Base-by-base conservation (phyloP, 768 basidiomycete genomes). In the Sistotremastrum suecicum region DNA sequence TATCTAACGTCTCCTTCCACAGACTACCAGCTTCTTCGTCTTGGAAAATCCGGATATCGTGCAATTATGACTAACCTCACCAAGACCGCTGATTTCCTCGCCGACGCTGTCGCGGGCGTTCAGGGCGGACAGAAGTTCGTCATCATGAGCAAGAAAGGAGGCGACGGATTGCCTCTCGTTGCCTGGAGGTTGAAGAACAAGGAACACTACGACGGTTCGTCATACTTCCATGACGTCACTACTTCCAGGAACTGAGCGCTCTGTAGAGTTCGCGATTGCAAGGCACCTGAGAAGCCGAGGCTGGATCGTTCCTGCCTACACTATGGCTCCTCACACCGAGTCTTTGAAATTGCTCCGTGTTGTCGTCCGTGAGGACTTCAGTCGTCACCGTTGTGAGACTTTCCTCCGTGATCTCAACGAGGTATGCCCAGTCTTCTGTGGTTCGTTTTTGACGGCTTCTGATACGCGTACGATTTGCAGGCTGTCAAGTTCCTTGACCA, bases 211-310 rank as follows among this genome's bases (percentile, higher is more conserved):
- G 58, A 58, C 40, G 56, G 43, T 34, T 20, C n/a, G 29, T 10
- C 37, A 28, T 5, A 11, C 34, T 34, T 37, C 33, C 33, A n/a
- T 4, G 11, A 3, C 31, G 7, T 29, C 7, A n/a, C 20, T 30
- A 20, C 39, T 40, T 34, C 41, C 20, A 2, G 4, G 20, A 20
- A 20, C 20, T 20, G 20, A 20, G 20, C 20, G n/a, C 20, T 12
- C 20, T n/a, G 4, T 43, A 53, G 60, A 62, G 51, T 62, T 60
- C 45, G 60, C 59, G 2, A 58, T 62, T 42, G 60, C 60, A 1
- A 9, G 46, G 4, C 47, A 49, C 41, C 45, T 61, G n/a, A 39
- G 59, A 9, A 36, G 51, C 29, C 46, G 53, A 6, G 51, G 52
- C 3, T 53, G 52, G 52, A 53, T 53, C 33, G 52, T 53, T 6